Conservation (phyloP, 495 filamentous ascomycete genomes). For the Ramalina intermedia region DNA sequence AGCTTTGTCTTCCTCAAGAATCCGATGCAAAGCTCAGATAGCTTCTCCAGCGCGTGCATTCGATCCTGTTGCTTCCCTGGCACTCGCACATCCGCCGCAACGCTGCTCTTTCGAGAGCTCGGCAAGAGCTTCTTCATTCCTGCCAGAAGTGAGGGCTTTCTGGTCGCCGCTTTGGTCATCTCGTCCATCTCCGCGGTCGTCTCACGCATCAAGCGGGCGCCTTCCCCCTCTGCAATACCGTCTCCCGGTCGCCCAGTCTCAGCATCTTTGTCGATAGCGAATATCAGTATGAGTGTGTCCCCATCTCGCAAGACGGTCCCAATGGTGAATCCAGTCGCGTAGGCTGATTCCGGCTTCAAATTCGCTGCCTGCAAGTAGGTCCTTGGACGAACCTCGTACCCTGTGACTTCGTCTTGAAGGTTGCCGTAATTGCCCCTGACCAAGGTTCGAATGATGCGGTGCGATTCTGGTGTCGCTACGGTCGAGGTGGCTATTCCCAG, state of each 20-base stretch:
- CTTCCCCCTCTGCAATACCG: slow-evolving; percentile 39
- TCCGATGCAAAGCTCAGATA: slow-evolving; percentile 66
- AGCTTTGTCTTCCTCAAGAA: slow-evolving; percentile 78
- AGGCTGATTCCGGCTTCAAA: slow-evolving; percentile 80
- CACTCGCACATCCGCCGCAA: slow-evolving; percentile 27
- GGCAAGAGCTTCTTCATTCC: slow-evolving; percentile 16
- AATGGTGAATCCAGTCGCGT: slow-evolving; percentile 93
- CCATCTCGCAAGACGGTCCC: slow-evolving; percentile 90
- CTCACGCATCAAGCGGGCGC: slow-evolving; percentile 55
- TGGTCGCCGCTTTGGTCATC: slow-evolving; percentile 30
- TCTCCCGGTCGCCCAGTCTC: slow-evolving; percentile 32
- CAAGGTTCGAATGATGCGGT: slow-evolving; percentile 75
- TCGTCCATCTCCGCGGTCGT: slow-evolving; percentile 44
- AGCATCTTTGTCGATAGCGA: slow-evolving; percentile 76
- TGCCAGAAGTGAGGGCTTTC: slow-evolving; percentile 4
- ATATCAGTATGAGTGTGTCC: slow-evolving; percentile 84
- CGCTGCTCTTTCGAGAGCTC: slow-evolving; percentile 28
- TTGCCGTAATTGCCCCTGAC: slow-evolving; percentile 69
- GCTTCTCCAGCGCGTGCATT: slow-evolving; percentile 54
- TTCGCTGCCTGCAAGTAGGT: slow-evolving; percentile 91
- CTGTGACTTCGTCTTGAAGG: slow-evolving; percentile 60
- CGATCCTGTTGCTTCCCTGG: slow-evolving; percentile 60
- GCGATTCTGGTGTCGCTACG: slow-evolving; percentile 56
- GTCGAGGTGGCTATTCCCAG: slow-evolving; percentile 66
- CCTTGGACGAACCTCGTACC: slow-evolving; percentile 55